Evolutionary conservation across 495 filamentous ascomycete species (phyloP).

Genomic region (Amorphotheca resinae): DNA sequence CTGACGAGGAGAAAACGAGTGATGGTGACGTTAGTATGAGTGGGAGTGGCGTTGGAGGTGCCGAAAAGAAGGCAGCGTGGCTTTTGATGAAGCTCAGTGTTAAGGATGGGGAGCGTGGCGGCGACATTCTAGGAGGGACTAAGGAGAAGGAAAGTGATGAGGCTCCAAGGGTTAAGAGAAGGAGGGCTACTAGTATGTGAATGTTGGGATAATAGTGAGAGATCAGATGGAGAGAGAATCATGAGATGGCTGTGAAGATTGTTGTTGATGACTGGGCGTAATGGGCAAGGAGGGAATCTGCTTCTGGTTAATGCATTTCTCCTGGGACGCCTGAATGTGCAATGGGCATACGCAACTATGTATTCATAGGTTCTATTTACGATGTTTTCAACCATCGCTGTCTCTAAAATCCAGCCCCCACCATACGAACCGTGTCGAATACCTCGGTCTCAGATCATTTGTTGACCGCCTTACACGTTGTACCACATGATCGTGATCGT

Average conservation of each 20-base stretch:
- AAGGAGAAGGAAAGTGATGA: slow-evolving; percentile 2
- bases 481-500: no score
- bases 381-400: neutral
- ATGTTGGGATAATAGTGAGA: neutral
- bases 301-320: neutral
- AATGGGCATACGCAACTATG: no score
- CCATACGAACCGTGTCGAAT: no score
- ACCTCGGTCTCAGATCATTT: no score
- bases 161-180: slow-evolving; percentile 22
- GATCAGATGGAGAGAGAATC: neutral
- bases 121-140: slow-evolving; percentile 7
- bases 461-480: no score
- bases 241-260: slow-evolving; percentile 9
- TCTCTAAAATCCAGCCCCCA: no score
- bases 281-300: neutral
- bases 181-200: slow-evolving; percentile 29
- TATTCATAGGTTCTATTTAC: neutral
- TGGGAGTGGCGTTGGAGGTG: neutral
- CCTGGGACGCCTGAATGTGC: neutral
- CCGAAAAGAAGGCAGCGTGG: slow-evolving; percentile 44
- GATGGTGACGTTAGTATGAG: slow-evolving; percentile 8
- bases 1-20: slow-evolving; percentile 6
- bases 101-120: slow-evolving; percentile 25
- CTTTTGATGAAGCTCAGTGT: slow-evolving; percentile 42
- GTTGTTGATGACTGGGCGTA: neutral